Base-by-base conservation (phyloP, 2,329 filamentous ascomycete species). In the Orbilia blumenaviensis region DNA sequence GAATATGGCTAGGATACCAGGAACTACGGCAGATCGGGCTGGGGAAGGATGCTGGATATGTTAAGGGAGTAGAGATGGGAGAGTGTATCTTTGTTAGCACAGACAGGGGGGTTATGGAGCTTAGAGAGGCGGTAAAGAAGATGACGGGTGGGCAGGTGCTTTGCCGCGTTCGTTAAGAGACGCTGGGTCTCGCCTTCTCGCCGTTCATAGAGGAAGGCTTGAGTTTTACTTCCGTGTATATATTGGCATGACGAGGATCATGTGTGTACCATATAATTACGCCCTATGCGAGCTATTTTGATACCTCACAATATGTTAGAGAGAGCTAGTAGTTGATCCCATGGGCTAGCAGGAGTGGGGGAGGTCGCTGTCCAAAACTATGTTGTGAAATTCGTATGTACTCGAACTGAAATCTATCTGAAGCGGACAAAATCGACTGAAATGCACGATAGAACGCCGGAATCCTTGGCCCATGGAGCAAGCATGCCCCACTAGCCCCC, bases 61-160 rank as follows among this genome's bases (percentile, higher is more conserved):
- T 96, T 27, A 88, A 89, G 81, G 92, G 93, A 0, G 81, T 97
- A 79, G 90, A 88, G 77, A 85, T 95, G 12, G 94, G 94, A 68
- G 94, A 97, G 86, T 91, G 89, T 82, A 84, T 97, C 81, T 94
- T 94, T 81, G 81, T 97, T 58, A 88, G 86, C 12, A 97, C 93
- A 16, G 90, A 93, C 81, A 84, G 86, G 78, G 94, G 94, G 0
- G 87, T 96, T 8, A 81, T 97, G 81, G 94, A 97, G 85, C 86
- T 89, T 25, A 86, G 94, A 79, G 93, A 97, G 83, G 94, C 92
- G 74, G 86, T 96, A 68, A 90, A 91, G 82, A 89, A 89, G 85
- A 91, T 89, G 84, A 85, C 93, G 18, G 94, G 94, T n/a, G 94
- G 94, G 0, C 82, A 93, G 83, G 85, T 93, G 74, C 83, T 97